These are phyloP conservation scores for Trichoderma reesei DNA, from an alignment of 495 filamentous ascomycete species.

Conservation along the genomic window DNA sequence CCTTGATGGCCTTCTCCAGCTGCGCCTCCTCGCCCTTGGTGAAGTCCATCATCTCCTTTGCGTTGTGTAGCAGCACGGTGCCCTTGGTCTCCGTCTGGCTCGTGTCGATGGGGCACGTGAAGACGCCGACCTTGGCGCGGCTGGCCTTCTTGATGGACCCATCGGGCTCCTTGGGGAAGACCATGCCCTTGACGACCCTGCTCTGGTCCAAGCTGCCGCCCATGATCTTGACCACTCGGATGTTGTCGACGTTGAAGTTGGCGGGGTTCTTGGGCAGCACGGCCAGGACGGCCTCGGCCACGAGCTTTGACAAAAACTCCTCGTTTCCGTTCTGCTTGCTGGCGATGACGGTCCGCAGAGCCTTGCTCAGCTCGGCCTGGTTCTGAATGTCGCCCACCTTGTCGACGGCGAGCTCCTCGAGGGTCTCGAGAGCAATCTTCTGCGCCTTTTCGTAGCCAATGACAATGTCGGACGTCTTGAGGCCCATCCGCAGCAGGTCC, in stretches of 20 bases:
- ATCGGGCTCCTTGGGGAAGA: slow-evolving; percentile 87
- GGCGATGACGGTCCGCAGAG: slow-evolving; percentile 87
- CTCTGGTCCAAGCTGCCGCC: slow-evolving; percentile 89
- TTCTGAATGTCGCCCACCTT: slow-evolving; percentile 76
- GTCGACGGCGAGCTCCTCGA: slow-evolving; percentile 88
- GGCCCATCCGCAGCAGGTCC: slow-evolving; percentile 85
- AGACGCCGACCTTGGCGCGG: slow-evolving; percentile 94
- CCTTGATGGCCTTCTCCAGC: slow-evolving; percentile 84
- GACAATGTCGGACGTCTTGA: slow-evolving; percentile 95
- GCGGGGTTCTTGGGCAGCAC: slow-evolving; percentile 94
- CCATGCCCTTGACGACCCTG: slow-evolving; percentile 95
- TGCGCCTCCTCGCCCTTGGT: slow-evolving; percentile 93
- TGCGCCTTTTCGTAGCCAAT: slow-evolving; percentile 92
- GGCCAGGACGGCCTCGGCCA: slow-evolving; percentile 86
- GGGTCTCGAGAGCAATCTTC: slow-evolving; percentile 68
- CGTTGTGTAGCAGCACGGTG: slow-evolving; percentile 96
- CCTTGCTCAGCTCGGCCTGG: slow-evolving; percentile 78
- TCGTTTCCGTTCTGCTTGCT: slow-evolving; percentile 95
- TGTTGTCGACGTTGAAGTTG: slow-evolving; percentile 99
- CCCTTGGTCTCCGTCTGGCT: slow-evolving; percentile 98
- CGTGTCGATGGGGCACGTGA: slow-evolving; percentile 91
- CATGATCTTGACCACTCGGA: slow-evolving; percentile 99
- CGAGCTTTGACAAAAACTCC: slow-evolving; percentile 72
- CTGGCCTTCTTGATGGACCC: slow-evolving; percentile 78
- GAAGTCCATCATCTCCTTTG: slow-evolving; percentile 97